Percentiles rank a stretch among this genome's conserved stretches.
Conservation (phyloP, 2,329 filamentous ascomycete species). For the Cytospora paraplurivora region DNA sequence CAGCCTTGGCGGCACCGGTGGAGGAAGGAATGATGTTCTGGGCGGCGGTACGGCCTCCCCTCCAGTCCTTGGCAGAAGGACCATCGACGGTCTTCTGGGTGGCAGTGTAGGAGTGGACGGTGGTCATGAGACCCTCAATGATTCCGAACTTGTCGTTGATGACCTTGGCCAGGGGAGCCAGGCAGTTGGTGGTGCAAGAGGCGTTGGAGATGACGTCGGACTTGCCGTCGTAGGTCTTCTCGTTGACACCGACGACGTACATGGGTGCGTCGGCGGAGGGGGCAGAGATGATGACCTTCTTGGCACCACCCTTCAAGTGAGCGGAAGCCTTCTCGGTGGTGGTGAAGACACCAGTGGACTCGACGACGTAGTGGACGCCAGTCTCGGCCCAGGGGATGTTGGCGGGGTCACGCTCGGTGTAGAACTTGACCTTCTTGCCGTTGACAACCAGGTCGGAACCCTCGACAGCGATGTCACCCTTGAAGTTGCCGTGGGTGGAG, state of each 20-base stretch:
- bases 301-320: constrained; percentile 94
- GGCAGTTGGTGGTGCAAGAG: constrained; percentile 99
- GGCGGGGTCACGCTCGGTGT: constrained; percentile 86
- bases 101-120: constrained; percentile 98
- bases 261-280: constrained; percentile 96
- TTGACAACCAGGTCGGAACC: constrained; percentile 79
- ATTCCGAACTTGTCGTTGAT: constrained; percentile 98
- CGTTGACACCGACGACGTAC: constrained; percentile 99
- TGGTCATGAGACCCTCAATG: constrained; percentile 99
- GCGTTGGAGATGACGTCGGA: constrained; percentile 97
- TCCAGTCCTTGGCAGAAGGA: constrained; percentile 98
- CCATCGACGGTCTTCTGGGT: constrained; percentile 99
- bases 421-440: constrained; percentile 94
- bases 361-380: constrained; percentile 90
- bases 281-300: constrained; percentile 95
- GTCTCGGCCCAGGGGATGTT: constrained; percentile 88
- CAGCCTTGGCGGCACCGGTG: constrained; percentile 99
- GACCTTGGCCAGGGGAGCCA: constrained; percentile 98
- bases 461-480: constrained; percentile 79
- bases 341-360: constrained; percentile 99
- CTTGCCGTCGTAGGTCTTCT: constrained; percentile 88
- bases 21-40: constrained; percentile 99
- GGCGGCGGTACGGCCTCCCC: constrained; percentile 96
- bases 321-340: constrained; percentile 93
- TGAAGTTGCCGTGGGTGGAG: constrained; percentile 95